Base-by-base conservation (phyloP, 1,284 basidiomycete species). In the Stygiomarasmius scandens region DNA sequence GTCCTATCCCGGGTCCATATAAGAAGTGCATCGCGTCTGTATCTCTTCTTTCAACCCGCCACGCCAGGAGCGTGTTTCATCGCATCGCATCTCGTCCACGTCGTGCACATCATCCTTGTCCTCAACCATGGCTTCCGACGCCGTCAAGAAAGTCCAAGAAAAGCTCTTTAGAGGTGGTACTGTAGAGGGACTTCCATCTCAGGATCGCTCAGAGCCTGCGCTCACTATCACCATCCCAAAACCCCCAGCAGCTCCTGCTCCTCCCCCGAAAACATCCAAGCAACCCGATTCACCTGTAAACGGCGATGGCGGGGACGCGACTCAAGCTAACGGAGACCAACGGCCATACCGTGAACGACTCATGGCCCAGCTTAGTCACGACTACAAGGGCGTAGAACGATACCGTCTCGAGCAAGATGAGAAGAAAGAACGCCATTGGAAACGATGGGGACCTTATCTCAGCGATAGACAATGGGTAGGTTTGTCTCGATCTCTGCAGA, bases 391-490 rank as follows among this genome's bases (percentile, higher is more conserved):
- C 29, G 82, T 79, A 23, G 91, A 93, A 72, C 78, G 79, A 54
- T 76, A 86, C 71, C 86, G 92, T 54, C 82, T 97, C 16, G 75
- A 85, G 47, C 86, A 93, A 67, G 87, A 90, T 61, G 83, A 80
- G 58, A 75, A 78, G 49, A 87, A 84, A 67, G 76, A 81, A 62
- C 73, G 82, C 81, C 95, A 98, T 73, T 99, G 96, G 96, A 98
- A 98, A 76, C 83, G 93, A 66, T 98, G 96, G 96, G 96, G 96
- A 25, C 96, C 96, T 16, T 98, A 98, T 77, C 82, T 99, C 60
- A 91, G 90, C 62, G 96, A 99, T 76, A 84, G 96, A 59, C 96
- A 98, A 82, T 99, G 96, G 96, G 95, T 93, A 64, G 66, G 88
- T 82, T 10, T 25, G 60, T 52, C 57, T 38, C 48, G 47, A 58